Evolutionary conservation across 192 early-diverging fungal species (phyloP), one percentile per base, ranked within the genome.

Genomic region (Lobosporangium transversale): DNA sequence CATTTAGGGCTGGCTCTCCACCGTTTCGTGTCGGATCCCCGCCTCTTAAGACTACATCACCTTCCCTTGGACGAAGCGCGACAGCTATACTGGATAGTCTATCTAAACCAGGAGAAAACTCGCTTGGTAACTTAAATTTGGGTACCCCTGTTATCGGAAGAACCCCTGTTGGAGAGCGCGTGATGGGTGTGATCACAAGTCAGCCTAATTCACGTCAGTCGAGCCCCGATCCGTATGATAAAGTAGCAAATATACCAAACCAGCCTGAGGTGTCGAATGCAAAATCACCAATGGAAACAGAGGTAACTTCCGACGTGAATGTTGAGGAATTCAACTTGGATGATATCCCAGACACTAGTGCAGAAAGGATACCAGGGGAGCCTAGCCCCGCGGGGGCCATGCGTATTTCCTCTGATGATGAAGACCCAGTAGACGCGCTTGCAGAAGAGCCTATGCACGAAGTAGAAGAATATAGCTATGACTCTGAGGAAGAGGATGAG

Each of bases 181-280:
- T 58, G 0, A 76, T 76, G 73, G 73, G 73, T 10, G 73, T 76
- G 11, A 67, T 76, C 12, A 76, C 73, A 10, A 76, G 62, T 45
- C 55, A 50, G 30, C 70, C 70, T 5, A 62, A 48, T 17, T 65
- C 56, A 30, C 54, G 70, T 20, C 69, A 71, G 26, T 40, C 69
- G n/a, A 71, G 69, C n/a, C 69, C 69, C 15, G 69, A 60, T n/a
- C 56, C 49, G 12, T 7, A 14, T 10, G 37, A 7, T 43, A 14
- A 23, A 23, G 57, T 43, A 18, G 42, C 57, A 3, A 43, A 27
- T 24, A 40, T 58, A 6, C 33, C 57, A 27, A n/a, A n/a, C n/a
- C n/a, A n/a, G 23, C 24, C 59, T n/a, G n/a, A 29, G 37, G 21
- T 26, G 2, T 8, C 48, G 20, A n/a, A 31, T 4, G 18, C 32